Evolutionary conservation across 2,329 filamentous ascomycete genomes (phyloP).

Genomic region (Celoporthe dispersa): DNA sequence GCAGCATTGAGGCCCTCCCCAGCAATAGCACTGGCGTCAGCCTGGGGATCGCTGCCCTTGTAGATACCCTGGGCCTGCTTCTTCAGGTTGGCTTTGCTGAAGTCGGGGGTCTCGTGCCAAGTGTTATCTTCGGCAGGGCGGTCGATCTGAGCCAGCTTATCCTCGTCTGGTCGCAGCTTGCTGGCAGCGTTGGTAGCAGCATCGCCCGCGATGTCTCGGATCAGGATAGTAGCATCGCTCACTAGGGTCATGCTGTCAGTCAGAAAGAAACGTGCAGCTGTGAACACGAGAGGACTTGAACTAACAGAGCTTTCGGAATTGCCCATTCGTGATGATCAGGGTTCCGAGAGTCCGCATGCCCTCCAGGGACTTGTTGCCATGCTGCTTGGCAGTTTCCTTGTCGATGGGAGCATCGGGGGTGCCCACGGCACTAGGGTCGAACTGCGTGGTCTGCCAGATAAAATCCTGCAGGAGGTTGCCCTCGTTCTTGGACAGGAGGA

Average conservation of each 20-base stretch:
- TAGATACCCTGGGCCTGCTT: conserved; percentile 68
- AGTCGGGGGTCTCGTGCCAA: conserved; percentile 86
- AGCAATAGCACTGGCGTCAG: conserved; percentile 65
- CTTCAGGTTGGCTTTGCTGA: conserved; percentile 72
- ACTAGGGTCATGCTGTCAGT: conserved; percentile 47
- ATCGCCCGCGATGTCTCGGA: conserved; percentile 92
- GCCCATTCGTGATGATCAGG: conserved; percentile 90
- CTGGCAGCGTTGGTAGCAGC: conserved; percentile 79
- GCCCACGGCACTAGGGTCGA: conserved; percentile 65
- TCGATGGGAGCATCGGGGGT: conserved; percentile 70
- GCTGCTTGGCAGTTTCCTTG: conserved; percentile 78
- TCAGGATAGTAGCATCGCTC: conserved; percentile 76
- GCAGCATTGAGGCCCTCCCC: conserved; percentile 60
- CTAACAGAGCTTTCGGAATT: conserved; percentile 88
- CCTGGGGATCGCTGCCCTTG: conserved; percentile 54
- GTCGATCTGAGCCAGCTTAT: conserved; percentile 78
- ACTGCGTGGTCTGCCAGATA: conserved; percentile 87
- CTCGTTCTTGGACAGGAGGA: conserved; percentile 91
- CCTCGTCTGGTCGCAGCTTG: conserved; percentile 76
- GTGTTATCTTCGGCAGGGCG: conserved; percentile 85
- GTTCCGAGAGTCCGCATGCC: conserved; percentile 87
- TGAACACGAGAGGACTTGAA: conserved; percentile 32
- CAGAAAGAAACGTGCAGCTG: too few species aligned
- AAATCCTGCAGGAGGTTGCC: conserved; percentile 96
- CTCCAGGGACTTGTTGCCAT: conserved; percentile 81